These are phyloP conservation scores for Sinapis alba DNA, from an alignment of 441 rosid genomes.

Conservation along the genomic window DNA sequence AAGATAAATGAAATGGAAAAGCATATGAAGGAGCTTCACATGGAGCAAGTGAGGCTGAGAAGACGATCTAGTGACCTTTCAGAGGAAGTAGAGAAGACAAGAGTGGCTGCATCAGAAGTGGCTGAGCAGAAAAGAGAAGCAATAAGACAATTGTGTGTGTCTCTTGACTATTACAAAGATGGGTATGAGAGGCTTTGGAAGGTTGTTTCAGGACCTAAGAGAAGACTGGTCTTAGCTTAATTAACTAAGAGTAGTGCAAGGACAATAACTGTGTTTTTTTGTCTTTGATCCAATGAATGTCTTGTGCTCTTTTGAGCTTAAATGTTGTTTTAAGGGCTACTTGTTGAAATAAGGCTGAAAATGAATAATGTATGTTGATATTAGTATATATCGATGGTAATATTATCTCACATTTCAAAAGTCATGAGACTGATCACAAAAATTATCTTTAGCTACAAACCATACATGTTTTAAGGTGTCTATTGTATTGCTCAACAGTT, in stretches of 20 bases:
- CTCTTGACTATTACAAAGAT: conserved; percentile 78
- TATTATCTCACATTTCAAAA: neutral
- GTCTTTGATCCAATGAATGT: neutral
- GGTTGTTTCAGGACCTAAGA: conserved; percentile 50
- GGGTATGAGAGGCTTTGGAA: conserved; percentile 55
- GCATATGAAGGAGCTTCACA: conserved; percentile 58
- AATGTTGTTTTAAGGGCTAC: neutral
- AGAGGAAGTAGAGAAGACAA: conserved; percentile 68
- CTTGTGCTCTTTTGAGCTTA: neutral
- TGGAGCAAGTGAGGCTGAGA: conserved; percentile 63
- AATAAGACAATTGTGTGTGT: conserved; percentile 81
- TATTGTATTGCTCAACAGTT: too few species aligned
- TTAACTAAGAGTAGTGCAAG: conserved; percentile 14
- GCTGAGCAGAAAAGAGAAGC: conserved; percentile 94
- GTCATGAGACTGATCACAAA: neutral
- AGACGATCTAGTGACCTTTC: conserved; percentile 48
- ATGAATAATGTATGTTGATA: conserved; percentile 23
- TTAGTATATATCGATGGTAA: neutral
- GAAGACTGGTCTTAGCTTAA: conserved; percentile 49
- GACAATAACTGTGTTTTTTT: conserved; percentile 3
- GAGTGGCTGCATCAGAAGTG: conserved; percentile 51
- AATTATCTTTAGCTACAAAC: neutral
- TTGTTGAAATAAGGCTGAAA: neutral
- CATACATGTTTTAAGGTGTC: neutral
- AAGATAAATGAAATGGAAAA: conserved; percentile 54